Base-by-base conservation (phyloP, 169 alveolate species). In the Prorocentrum cordatum region DNA sequence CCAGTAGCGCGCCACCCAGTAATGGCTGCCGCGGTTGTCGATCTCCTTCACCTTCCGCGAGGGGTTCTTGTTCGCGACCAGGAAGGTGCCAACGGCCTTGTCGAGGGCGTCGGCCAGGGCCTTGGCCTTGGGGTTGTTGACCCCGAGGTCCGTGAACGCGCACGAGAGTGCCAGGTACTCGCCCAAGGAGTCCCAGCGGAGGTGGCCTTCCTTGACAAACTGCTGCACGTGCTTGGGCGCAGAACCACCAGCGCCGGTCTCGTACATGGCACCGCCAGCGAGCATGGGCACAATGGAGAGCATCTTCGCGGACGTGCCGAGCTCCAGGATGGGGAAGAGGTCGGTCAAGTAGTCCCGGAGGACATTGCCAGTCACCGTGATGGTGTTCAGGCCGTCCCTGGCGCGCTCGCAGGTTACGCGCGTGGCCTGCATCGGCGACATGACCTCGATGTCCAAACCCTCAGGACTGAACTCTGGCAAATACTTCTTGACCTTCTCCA, bases 201-300 rank as follows among this genome's bases (percentile, higher is more conserved):
- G 58, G 79, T 85, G 92, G 45, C 64, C 61, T 45, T 31, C 92
- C 70, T 68, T 71, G 31, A 72, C 50, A 72, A 83, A 83, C 91
- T 83, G 91, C 62, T 83, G 83, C 62, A 83, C 91, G 73, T 83
- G 91, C 83, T 83, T 83, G 5, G 91, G 91, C 22, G 91, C 91
- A 1, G 83, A 67, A 29, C 91, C 91, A 12, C 91, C 91, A 31
- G 50, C 58, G 14, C 31, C 61, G n/a, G 45, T 18, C 47, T 22
- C 36, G 33, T 9, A 26, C 35, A 24, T 9, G 9, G 12, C 71
- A 24, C 47, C 54, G 31, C 79, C 79, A 0, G 73, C 73, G 29
- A 83, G 47, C 91, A 64, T 45, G 7, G 91, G 91, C 61, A 83
- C 91, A 20, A 83, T 71, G 29, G 91, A 83, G 29, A 83, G 62